Percentiles rank a stretch among this genome's conserved stretches.
Conservation (phyloP, 116 monocot genomes). For the Thalassia testudinum region DNA sequence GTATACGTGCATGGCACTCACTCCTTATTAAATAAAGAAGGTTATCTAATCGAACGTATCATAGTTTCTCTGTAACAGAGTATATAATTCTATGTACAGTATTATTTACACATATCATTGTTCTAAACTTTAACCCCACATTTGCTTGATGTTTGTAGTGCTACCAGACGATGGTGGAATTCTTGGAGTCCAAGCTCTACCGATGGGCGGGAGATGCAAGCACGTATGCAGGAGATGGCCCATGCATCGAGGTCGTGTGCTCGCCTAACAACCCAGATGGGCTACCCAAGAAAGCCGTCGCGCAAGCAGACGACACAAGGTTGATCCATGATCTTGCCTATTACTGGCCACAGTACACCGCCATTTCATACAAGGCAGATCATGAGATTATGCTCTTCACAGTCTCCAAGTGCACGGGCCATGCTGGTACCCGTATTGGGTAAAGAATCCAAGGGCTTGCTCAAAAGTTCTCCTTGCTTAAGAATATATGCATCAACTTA, state of each 20-base stretch:
- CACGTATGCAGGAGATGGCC: conserved; percentile 27
- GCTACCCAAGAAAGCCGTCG: conserved; percentile 23
- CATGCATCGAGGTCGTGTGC: conserved; percentile 80
- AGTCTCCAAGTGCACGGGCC: conserved; percentile 61
- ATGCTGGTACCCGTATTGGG: conserved; percentile 74
- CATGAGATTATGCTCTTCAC: conserved; percentile 81
- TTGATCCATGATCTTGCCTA: conserved; percentile 63
- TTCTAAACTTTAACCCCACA: too few species aligned
- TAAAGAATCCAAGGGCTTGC: background rate
- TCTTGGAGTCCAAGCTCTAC: conserved; percentile 47
- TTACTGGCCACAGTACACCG: conserved; percentile 90
- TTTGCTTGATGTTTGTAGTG: conserved; percentile 26
- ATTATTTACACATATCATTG: too few species aligned
- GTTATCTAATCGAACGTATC: too few species aligned
- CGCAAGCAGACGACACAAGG: conserved; percentile 15
- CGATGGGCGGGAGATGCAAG: conserved; percentile 66
- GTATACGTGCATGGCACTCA: too few species aligned
- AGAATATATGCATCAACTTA: too few species aligned
- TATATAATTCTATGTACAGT: too few species aligned
- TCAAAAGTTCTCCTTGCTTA: too few species aligned
- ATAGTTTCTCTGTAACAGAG: too few species aligned
- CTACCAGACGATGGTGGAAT: conserved; percentile 44
- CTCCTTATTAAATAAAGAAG: too few species aligned
- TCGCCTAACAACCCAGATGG: conserved; percentile 92
- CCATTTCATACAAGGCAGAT: conserved; percentile 31